phyloP scores from a whole-genome alignment of 768 basidiomycete species.

The Pholiota conissans region DNA sequence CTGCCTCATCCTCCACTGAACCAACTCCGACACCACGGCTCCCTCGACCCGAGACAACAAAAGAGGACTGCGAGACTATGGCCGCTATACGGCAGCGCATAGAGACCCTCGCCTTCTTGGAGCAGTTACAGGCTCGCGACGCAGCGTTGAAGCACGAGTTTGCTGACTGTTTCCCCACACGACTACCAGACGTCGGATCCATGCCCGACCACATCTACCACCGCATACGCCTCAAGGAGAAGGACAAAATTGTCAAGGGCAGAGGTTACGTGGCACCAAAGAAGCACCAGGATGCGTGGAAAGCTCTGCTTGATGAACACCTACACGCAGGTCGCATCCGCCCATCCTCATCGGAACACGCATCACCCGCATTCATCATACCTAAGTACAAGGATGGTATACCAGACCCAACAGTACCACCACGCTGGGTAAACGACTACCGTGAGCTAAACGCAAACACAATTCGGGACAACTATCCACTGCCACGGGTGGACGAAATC shows the following conservation, averaged over 20 bases:
- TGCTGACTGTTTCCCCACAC: constrained; percentile 19
- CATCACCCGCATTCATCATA: constrained; percentile 31
- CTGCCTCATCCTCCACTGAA: constrained; percentile 5
- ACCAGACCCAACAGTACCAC: constrained; percentile 14
- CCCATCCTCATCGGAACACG: constrained; percentile 24
- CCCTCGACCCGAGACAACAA: not conserved
- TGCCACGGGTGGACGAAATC: constrained; percentile 31
- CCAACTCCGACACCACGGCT: too few species aligned
- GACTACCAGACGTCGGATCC: constrained; percentile 7
- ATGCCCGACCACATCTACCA: constrained; percentile 10
- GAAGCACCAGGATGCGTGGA: constrained; percentile 32
- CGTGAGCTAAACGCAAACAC: constrained; percentile 30
- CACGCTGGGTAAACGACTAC: constrained; percentile 37
- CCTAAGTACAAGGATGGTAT: constrained; percentile 16
- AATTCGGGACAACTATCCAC: constrained; percentile 26
- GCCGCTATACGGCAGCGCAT: constrained; percentile 16
- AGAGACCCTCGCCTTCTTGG: not conserved
- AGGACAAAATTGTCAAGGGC: constrained; percentile 15
- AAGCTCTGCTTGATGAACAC: constrained; percentile 29
- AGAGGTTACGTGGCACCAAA: constrained; percentile 27
- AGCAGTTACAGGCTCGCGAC: not conserved
- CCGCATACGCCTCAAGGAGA: constrained; percentile 22
- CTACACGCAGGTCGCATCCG: constrained; percentile 26
- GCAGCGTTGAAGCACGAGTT: constrained; percentile 6
- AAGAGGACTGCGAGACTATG: constrained; percentile 1